A percentile compares a stretch with the other conserved stretches of the same genome.
Conservation (phyloP, 345 rosid species). For the Eucalyptus virginea region DNA sequence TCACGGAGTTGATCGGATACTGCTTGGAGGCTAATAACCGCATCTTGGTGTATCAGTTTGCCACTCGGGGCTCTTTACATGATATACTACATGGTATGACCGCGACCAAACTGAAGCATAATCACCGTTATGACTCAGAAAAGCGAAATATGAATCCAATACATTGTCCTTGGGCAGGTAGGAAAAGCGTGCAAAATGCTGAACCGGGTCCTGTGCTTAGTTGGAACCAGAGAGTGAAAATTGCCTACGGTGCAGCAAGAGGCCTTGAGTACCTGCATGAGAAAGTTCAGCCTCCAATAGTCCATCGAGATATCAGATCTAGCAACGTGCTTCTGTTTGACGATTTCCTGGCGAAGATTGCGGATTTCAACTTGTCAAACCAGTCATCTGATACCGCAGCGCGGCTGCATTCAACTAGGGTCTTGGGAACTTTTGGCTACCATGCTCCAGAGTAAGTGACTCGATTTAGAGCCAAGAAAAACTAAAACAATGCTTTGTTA, state of each 20-base stretch:
- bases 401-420: constrained; percentile 91
- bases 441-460: constrained; percentile 87
- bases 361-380: constrained; percentile 85
- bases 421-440: constrained; percentile 96
- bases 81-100: constrained; percentile 77
- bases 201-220: constrained; percentile 87
- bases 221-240: constrained; percentile 88
- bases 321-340: constrained; percentile 91
- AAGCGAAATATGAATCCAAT: not conserved
- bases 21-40: constrained; percentile 69
- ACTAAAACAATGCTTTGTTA: not conserved
- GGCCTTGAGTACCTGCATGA: constrained; percentile 96
- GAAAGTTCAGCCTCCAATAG: constrained; percentile 83
- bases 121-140: not conserved
- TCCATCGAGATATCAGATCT: constrained; percentile 89
- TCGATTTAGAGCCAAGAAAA: not conserved
- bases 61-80: constrained; percentile 82
- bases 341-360: constrained; percentile 71
- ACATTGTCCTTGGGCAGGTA: constrained; percentile 30
- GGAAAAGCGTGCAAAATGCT: constrained; percentile 93
- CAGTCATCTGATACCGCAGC: constrained; percentile 88
- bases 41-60: constrained; percentile 66
- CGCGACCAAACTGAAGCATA: not conserved
- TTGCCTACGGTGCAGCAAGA: constrained; percentile 86
- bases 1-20: constrained; percentile 78